Evolutionary conservation across 108 stramenopile genomes (phyloP), one percentile per base, ranked within the genome.

Genomic region (Pelagomonas calceolata): DNA sequence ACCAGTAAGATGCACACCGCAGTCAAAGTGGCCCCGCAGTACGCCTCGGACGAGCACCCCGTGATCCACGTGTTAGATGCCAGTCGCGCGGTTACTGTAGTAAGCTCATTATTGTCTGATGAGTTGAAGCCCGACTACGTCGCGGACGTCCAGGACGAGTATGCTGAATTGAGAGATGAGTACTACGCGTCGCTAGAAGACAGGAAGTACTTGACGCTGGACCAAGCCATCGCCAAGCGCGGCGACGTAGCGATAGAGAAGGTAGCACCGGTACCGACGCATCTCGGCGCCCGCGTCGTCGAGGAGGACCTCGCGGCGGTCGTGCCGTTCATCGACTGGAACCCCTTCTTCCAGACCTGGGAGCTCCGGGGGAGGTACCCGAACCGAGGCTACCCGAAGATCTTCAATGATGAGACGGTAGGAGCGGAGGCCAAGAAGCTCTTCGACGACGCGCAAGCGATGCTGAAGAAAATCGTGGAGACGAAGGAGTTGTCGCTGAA

Each of bases 1-100:
- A 99, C 98, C 4, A 94, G 92, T 5, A 94, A 94, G 85, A 97
- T 96, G 95, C 98, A 99, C 89, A 98, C 97, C 37, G 96, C 98
- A 18, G 96, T 99, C 34, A 99, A 99, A 82, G 90, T 99, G 60
- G 81, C 95, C 46, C 98, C 98, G 3, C 94, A 93, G 77, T 99
- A 91, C 82, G 85, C 88, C 73, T 88, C 90, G 29, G 14, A 68
- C 18, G 90, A 89, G 26, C 94, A 98, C 79, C 98, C 98, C 34
- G 95, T 96, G 32, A 96, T 99, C 73, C 98, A 99, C 78, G 98
- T 99, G 0, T 82, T 99, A 32, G 98, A 99, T 81, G 98, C 98
- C 36, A 94, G 93, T 16, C 85, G 97, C 63, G 93, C 94, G 46
- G 98, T 99, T 15, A 97, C 95, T 5, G 97, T 98, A 32, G 96